Evolutionary conservation across 75 land plant species (phyloP).

Genomic region (Sequoia sempervirens): DNA sequence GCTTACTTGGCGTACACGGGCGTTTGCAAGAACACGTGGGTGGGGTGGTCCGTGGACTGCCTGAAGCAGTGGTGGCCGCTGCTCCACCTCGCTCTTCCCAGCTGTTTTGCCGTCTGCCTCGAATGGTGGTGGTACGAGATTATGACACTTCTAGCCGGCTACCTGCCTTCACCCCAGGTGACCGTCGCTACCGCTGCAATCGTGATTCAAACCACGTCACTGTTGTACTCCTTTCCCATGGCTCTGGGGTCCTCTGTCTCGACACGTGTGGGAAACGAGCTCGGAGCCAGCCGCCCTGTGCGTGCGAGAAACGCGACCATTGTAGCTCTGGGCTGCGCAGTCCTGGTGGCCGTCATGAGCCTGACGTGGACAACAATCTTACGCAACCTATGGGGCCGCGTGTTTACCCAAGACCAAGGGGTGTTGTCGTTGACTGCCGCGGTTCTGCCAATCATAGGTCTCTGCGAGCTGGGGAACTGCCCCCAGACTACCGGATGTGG

Average conservation of each 20-base stretch:
- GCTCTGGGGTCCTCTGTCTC: conserved; percentile 60
- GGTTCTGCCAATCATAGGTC: conserved; percentile 67
- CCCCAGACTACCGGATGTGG: conserved; percentile 89
- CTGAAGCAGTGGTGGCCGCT: conserved; percentile 46
- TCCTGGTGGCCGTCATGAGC: conserved; percentile 31
- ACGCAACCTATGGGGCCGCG: conserved; percentile 49
- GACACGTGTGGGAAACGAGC: conserved; percentile 80
- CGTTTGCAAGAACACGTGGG: conserved; percentile 21
- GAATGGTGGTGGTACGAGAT: conserved; percentile 98
- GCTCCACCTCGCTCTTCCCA: conserved; percentile 53
- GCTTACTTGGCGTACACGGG: conserved; percentile 24
- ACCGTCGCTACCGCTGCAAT: conserved; percentile 67
- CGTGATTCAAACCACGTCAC: conserved; percentile 79
- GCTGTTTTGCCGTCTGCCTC: conserved; percentile 68
- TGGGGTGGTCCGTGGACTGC: conserved; percentile 22
- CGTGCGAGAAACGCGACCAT: conserved; percentile 44
- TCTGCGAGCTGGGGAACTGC: conserved; percentile 85
- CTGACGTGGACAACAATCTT: conserved; percentile 51
- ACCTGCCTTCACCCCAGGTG: conserved; percentile 43
- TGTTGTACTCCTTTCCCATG: conserved; percentile 71
- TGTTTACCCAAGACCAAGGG: conserved; percentile 58
- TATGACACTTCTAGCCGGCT: conserved; percentile 66
- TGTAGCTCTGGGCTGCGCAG: conserved; percentile 49
- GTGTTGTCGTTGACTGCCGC: conserved; percentile 46
- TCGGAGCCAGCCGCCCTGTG: conserved; percentile 64